These are phyloP conservation scores for Cercospora canescens DNA, from an alignment of 2,329 filamentous ascomycete genomes.

Conservation along the genomic window DNA sequence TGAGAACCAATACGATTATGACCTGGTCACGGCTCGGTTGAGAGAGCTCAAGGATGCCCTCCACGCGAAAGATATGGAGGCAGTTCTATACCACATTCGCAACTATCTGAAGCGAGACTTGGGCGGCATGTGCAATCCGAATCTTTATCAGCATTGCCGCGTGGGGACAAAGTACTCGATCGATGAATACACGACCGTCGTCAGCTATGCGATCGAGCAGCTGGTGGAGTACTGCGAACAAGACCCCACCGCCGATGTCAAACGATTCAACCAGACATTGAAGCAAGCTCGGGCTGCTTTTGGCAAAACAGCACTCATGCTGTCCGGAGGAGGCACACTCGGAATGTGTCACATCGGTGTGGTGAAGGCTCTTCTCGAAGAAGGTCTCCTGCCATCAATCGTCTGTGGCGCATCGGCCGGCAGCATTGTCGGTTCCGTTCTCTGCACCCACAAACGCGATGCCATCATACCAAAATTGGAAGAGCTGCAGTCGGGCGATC, in stretches of 20 bases:
- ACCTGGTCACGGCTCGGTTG: slow-evolving; percentile 21
- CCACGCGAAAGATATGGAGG: slow-evolving; percentile 20
- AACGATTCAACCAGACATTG: slow-evolving; percentile 18
- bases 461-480: slow-evolving; percentile 22
- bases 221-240: slow-evolving; percentile 23
- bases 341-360: slow-evolving; percentile 30
- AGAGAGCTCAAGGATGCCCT: slow-evolving; percentile 23
- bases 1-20: slow-evolving; percentile 21
- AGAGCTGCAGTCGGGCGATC: slow-evolving; percentile 23
- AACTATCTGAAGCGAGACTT: slow-evolving; percentile 25
- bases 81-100: slow-evolving; percentile 24
- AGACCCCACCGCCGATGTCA: slow-evolving; percentile 12
- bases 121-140: slow-evolving; percentile 25
- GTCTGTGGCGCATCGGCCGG: slow-evolving; percentile 28
- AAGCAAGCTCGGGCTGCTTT: slow-evolving; percentile 24
- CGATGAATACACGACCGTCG: slow-evolving; percentile 26
- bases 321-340: slow-evolving; percentile 27
- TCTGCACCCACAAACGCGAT: slow-evolving; percentile 25
- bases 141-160: slow-evolving; percentile 23
- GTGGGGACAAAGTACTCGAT: slow-evolving; percentile 26
- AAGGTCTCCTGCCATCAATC: slow-evolving; percentile 23
- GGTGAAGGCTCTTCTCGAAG: slow-evolving; percentile 22
- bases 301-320: slow-evolving; percentile 27
- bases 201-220: slow-evolving; percentile 28
- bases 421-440: slow-evolving; percentile 27